These are phyloP conservation scores for Wickerhamiella parazyma DNA, from an alignment of 805 yeast species.

Conservation along the genomic window DNA sequence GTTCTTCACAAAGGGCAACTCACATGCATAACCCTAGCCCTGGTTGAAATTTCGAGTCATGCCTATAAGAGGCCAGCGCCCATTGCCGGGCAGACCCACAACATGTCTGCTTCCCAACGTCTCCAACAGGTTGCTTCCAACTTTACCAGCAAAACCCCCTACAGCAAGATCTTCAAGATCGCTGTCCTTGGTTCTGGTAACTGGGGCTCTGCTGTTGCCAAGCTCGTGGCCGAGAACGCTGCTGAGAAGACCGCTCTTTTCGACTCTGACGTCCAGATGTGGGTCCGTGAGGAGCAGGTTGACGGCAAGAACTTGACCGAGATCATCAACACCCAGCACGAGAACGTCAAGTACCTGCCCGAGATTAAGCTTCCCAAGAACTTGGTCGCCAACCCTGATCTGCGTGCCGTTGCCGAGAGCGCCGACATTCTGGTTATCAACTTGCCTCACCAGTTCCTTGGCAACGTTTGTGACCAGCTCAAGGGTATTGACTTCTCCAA, in stretches of 20 bases:
- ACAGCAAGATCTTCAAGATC: slow-evolving; percentile 33
- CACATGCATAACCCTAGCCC: slow-evolving; percentile 4
- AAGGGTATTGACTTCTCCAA: slow-evolving; percentile 57
- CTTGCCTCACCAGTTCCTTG: slow-evolving; percentile 93
- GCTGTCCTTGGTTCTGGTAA: slow-evolving; percentile 92
- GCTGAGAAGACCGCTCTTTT: slow-evolving; percentile 59
- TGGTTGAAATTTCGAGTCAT: background rate
- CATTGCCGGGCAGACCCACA: background rate
- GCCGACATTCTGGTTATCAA: slow-evolving; percentile 86
- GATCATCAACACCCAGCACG: slow-evolving; percentile 79
- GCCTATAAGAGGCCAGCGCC: background rate
- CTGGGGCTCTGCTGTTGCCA: slow-evolving; percentile 97
- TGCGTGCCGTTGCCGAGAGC: slow-evolving; percentile 58
- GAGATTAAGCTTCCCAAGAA: slow-evolving; percentile 74
- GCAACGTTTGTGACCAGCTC: slow-evolving; percentile 59
- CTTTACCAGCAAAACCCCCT: slow-evolving; percentile 10
- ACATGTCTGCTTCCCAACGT: slow-evolving; percentile 6
- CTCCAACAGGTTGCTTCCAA: slow-evolving; percentile 10
- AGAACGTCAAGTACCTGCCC: slow-evolving; percentile 92
- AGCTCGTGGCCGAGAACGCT: slow-evolving; percentile 83
- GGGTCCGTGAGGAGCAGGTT: slow-evolving; percentile 81
- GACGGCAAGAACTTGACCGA: slow-evolving; percentile 74
- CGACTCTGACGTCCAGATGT: slow-evolving; percentile 69
- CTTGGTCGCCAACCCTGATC: slow-evolving; percentile 74
- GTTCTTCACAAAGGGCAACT: background rate